A percentile compares a stretch with the other conserved stretches of the same genome.
These are phyloP conservation scores for Penicillium nordicum DNA, from an alignment of 2,329 filamentous ascomycete genomes.

Conservation along the genomic window DNA sequence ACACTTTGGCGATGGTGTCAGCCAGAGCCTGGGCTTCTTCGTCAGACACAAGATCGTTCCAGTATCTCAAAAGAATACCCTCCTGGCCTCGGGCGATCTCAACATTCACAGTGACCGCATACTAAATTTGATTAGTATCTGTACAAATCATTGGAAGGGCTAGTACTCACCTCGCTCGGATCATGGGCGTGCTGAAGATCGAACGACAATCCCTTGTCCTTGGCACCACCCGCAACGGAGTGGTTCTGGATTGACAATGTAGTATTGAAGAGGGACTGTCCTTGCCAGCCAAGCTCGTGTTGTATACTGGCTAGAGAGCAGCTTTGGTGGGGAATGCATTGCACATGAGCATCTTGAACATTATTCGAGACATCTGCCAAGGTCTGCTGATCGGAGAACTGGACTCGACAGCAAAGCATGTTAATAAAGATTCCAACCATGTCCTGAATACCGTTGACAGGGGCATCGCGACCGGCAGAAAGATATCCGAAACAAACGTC, in stretches of 20 bases:
- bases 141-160: background rate
- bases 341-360: constrained; percentile 48
- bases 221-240: constrained; percentile 20
- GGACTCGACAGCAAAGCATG: constrained; percentile 52
- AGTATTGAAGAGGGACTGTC: constrained; percentile 42
- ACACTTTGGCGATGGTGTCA: constrained; percentile 31
- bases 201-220: constrained; percentile 30
- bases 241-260: constrained; percentile 43
- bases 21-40: constrained; percentile 31
- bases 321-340: constrained; percentile 49
- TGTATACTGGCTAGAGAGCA: constrained; percentile 51
- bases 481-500: constrained; percentile 45
- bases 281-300: constrained; percentile 37
- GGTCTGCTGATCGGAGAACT: constrained; percentile 32
- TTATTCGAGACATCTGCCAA: constrained; percentile 43
- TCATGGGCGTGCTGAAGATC: constrained; percentile 34
- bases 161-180: constrained; percentile 36
- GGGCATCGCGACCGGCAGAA: constrained; percentile 44
- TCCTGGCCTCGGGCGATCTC: constrained; percentile 36
- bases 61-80: constrained; percentile 40
- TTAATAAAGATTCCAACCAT: constrained; percentile 53
- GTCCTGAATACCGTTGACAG: constrained; percentile 45
- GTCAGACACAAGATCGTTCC: constrained; percentile 39
- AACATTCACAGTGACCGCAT: constrained; percentile 40
- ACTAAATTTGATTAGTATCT: constrained; percentile 25